Conservation (phyloP, 1,139 yeast species). For the Suhomyces choctaworum region DNA sequence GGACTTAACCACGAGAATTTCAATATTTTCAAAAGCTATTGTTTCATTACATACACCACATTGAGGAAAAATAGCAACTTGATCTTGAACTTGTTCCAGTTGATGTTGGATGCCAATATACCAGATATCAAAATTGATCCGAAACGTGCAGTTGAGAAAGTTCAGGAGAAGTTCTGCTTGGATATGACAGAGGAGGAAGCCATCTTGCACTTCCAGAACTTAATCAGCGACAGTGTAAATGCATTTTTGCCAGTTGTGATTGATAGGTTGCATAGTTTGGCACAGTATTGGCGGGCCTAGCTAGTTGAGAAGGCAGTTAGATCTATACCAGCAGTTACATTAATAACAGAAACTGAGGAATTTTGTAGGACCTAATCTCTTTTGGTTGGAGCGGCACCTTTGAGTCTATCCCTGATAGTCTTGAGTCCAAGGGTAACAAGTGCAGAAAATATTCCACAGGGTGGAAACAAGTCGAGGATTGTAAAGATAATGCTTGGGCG, state of each 20-base stretch:
- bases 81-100: constrained; percentile 84
- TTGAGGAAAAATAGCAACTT: constrained; percentile 85
- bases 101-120: constrained; percentile 92
- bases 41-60: constrained; percentile 92
- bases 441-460: constrained; percentile 42
- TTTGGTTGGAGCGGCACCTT: too few relatives aligned
- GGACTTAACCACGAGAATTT: constrained; percentile 85
- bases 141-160: constrained; percentile 78
- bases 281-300: constrained; percentile 94
- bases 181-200: constrained; percentile 97
- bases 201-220: constrained; percentile 85
- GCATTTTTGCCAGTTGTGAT: constrained; percentile 94
- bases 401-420: constrained; percentile 12
- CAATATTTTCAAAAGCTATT: constrained; percentile 82
- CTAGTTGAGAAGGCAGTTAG: background rate
- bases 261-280: constrained; percentile 90
- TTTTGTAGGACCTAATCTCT: too few relatives aligned
- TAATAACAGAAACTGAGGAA: too few relatives aligned
- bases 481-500: constrained; percentile 57
- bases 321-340: too few relatives aligned
- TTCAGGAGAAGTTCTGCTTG: constrained; percentile 89
- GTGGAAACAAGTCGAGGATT: constrained; percentile 61
- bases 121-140: constrained; percentile 82
- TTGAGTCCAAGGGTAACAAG: constrained; percentile 17
- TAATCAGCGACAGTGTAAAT: constrained; percentile 90